A percentile compares a stretch with the other conserved stretches of the same genome.
These are phyloP conservation scores for Mentha longifolia DNA, from an alignment of 257 asterid genomes.

Conservation along the genomic window DNA sequence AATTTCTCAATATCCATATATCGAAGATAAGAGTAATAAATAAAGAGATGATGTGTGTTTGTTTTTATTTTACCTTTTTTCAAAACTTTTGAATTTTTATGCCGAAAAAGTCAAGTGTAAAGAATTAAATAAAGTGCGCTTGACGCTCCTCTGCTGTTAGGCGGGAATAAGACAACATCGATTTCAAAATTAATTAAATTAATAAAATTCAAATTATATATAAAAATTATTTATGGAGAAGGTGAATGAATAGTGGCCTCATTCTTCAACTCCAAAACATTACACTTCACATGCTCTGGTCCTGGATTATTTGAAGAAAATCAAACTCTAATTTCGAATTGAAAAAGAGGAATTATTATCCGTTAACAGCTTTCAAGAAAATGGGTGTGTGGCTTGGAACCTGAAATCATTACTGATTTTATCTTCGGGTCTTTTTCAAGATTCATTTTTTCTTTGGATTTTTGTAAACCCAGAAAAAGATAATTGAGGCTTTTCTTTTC, in stretches of 20 bases:
- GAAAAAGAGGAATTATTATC: conserved; percentile 11
- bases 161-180: conserved; percentile 48
- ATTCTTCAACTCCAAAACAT: conserved; percentile 25
- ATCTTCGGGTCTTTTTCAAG: conserved; percentile 41
- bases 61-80: neutral
- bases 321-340: neutral
- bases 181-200: conserved; percentile 41
- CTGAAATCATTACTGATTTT: conserved; percentile 28
- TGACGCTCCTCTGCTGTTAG: conserved; percentile 36
- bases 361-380: conserved; percentile 17
- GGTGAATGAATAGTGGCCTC: conserved; percentile 31
- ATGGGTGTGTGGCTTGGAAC: conserved; percentile 15
- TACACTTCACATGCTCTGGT: conserved; percentile 44
- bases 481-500: neutral
- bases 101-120: neutral
- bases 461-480: conserved; percentile 29
- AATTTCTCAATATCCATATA: too few relatives aligned
- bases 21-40: too few relatives aligned
- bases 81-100: neutral
- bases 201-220: conserved; percentile 14
- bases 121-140: neutral
- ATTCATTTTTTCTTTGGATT: conserved; percentile 3
- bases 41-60: too few relatives aligned
- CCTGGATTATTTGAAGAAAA: conserved; percentile 22
- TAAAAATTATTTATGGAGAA: conserved; percentile 1